Evolutionary conservation across 768 basidiomycete species (phyloP).

Genomic region (Lentinula guzmanii): DNA sequence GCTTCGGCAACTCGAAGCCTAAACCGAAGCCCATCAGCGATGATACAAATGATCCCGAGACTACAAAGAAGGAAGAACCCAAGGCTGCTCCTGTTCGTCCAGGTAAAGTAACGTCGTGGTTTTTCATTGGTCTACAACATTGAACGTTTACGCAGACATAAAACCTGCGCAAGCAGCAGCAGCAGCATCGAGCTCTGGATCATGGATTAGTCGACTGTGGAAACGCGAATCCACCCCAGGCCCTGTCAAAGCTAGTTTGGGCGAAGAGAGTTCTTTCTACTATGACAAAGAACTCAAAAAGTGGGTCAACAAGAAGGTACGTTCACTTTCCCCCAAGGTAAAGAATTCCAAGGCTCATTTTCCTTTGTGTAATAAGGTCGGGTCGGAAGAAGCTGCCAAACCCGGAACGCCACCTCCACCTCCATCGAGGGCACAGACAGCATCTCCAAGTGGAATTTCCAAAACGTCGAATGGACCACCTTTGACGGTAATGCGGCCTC

Average conservation of each 20-base stretch:
- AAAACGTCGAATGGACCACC: conserved; percentile 19
- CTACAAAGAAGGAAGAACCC: conserved; percentile 4
- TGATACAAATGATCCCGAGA: conserved; percentile 14
- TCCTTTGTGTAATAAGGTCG: conserved; percentile 35
- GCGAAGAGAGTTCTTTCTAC: conserved; percentile 84
- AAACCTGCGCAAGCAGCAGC: neutral
- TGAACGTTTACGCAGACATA: neutral
- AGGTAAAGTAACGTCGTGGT: conserved; percentile 17
- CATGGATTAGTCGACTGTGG: conserved; percentile 85
- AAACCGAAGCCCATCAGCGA: conserved; percentile 31
- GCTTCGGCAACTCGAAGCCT: conserved; percentile 71
- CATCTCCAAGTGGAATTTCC: conserved; percentile 59
- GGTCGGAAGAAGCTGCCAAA: conserved; percentile 48
- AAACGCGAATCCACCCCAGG: conserved; percentile 57
- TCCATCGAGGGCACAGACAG: conserved; percentile 80
- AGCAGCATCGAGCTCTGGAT: conserved; percentile 21
- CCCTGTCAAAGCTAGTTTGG: conserved; percentile 88
- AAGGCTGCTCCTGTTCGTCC: conserved; percentile 18
- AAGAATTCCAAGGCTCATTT: conserved; percentile 3
- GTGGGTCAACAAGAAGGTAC: conserved; percentile 94
- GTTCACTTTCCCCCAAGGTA: conserved; percentile 6
- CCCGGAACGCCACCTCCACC: conserved; percentile 60
- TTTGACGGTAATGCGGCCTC: conserved; percentile 11
- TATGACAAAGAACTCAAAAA: conserved; percentile 93
- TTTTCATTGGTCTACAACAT: neutral